Percentiles rank a stretch among this genome's conserved stretches.
phyloP scores from a whole-genome alignment of 192 early-diverging fungal genomes.

The Coemansia sp. region DNA sequence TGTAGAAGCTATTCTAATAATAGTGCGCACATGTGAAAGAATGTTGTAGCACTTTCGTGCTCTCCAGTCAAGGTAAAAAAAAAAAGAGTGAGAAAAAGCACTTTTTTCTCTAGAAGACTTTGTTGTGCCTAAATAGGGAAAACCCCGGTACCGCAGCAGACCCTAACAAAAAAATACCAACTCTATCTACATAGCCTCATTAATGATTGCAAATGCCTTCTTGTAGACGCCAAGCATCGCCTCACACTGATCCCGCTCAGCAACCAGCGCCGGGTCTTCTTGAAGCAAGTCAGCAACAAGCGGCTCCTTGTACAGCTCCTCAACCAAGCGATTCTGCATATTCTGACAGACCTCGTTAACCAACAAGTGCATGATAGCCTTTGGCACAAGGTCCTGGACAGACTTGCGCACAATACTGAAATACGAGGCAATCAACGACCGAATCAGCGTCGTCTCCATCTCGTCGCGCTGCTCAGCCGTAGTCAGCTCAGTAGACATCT shows the following conservation, averaged over 20 bases:
- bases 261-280: slow-evolving; percentile 73
- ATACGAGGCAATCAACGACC: slow-evolving; percentile 78
- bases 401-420: slow-evolving; percentile 82
- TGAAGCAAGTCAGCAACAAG: slow-evolving; percentile 72
- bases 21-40: neutral
- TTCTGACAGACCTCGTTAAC: slow-evolving; percentile 76
- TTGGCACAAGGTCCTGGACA: slow-evolving; percentile 79
- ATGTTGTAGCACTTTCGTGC: neutral
- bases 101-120: neutral
- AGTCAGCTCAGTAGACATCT: slow-evolving; percentile 48
- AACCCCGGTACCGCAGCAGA: neutral
- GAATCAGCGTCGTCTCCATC: slow-evolving; percentile 78
- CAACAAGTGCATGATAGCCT: slow-evolving; percentile 81
- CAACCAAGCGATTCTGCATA: slow-evolving; percentile 78
- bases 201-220: slow-evolving; percentile 70
- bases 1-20: neutral
- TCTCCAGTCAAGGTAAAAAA: neutral
- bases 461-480: slow-evolving; percentile 68
- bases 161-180: neutral
- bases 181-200: slow-evolving; percentile 49
- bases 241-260: slow-evolving; percentile 76
- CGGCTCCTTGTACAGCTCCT: slow-evolving; percentile 73
- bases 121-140: neutral
- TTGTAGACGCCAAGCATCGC: slow-evolving; percentile 79
- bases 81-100: slow-evolving; percentile 5